These are phyloP conservation scores for slime mould (Dictyostelium discoideum) DNA, from an alignment of 78 protist species.

Conservation along the genomic window DNA sequence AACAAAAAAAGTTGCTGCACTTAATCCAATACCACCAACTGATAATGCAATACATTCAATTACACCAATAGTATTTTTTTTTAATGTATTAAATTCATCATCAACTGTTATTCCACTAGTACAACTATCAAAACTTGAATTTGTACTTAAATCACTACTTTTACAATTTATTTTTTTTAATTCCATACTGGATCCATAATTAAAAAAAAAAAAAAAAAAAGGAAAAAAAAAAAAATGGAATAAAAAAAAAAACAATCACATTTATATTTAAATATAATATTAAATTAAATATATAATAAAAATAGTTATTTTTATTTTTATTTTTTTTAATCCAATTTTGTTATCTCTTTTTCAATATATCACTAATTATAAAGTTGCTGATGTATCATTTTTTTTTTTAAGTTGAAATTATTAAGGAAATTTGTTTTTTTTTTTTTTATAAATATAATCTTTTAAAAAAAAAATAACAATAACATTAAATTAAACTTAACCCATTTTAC, in stretches of 20 bases:
- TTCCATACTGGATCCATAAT: neutral
- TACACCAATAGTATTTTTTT: slow-evolving; percentile 33
- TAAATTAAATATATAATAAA: too few relatives aligned
- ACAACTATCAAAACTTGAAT: neutral
- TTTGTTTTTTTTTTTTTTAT: too few relatives aligned
- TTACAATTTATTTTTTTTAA: neutral
- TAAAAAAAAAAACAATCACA: too few relatives aligned
- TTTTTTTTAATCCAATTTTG: neutral
- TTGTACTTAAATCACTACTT: neutral
- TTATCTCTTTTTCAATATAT: too few relatives aligned
- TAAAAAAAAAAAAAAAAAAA: too few relatives aligned
- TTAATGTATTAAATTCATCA: slow-evolving; percentile 3
- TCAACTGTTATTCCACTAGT: neutral
- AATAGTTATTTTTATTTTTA: too few relatives aligned
- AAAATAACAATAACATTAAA: too few relatives aligned
- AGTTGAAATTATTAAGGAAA: too few relatives aligned
- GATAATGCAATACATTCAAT: slow-evolving; percentile 37
- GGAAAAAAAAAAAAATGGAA: neutral
- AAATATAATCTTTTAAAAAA: too few relatives aligned
- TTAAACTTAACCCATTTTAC: too few relatives aligned
- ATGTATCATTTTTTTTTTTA: too few relatives aligned
- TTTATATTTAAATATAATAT: neutral
- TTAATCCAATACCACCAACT: slow-evolving; percentile 47
- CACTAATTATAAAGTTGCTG: too few relatives aligned
- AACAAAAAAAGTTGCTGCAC: slow-evolving; percentile 46